Percentiles rank a stretch among this genome's conserved stretches.
Conservation (phyloP, 768 basidiomycete genomes). For the Agaricus sinodeliciosus region DNA sequence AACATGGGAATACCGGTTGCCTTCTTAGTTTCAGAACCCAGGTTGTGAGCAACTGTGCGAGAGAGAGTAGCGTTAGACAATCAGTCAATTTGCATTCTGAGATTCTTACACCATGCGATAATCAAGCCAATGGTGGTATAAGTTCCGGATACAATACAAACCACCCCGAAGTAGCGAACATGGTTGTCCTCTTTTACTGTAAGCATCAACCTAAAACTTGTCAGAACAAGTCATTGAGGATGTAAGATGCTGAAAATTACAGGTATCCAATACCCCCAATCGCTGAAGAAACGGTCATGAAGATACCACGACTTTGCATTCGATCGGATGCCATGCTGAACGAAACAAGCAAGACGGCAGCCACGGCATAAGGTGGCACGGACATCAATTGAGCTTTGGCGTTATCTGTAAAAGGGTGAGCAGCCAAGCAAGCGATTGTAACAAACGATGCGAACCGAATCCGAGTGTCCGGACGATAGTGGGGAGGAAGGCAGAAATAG, state of each 20-base stretch:
- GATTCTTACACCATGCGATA: constrained; percentile 68
- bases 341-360: constrained; percentile 52
- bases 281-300: constrained; percentile 35
- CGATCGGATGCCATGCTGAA: constrained; percentile 62
- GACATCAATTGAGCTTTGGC: constrained; percentile 68
- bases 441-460: constrained; percentile 41
- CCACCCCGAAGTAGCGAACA: constrained; percentile 72
- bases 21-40: constrained; percentile 73
- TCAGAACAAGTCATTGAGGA: background rate
- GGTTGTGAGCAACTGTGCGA: constrained; percentile 56
- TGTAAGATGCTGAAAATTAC: constrained; percentile 26
- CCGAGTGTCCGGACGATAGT: constrained; percentile 75
- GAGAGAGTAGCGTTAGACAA: background rate
- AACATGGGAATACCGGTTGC: constrained; percentile 74
- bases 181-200: constrained; percentile 43
- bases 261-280: constrained; percentile 59
- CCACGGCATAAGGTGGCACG: constrained; percentile 75
- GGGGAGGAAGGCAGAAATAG: constrained; percentile 77
- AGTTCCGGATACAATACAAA: constrained; percentile 71
- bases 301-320: constrained; percentile 50
- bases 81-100: background rate
- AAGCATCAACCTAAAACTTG: constrained; percentile 39
- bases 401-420: constrained; percentile 34
- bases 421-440: background rate
- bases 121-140: constrained; percentile 70